Conservation (phyloP, 163 green algal genomes). For the Scenedesmus sp. region DNA sequence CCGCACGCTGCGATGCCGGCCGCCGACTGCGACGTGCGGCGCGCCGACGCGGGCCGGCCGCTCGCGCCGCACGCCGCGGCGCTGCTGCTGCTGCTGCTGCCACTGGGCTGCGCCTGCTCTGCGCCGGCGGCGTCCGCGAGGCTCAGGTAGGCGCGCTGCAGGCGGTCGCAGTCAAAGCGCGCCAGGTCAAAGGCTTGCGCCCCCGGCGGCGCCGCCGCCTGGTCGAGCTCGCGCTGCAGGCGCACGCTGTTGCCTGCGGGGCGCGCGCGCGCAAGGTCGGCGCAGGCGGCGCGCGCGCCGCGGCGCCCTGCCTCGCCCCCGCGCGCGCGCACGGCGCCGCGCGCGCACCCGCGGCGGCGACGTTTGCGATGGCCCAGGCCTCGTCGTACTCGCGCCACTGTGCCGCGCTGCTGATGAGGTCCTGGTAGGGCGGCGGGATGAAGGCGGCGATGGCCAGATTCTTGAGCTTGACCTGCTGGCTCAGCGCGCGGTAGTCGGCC, state of each 20-base stretch:
- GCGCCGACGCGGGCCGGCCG: constrained; percentile 8
- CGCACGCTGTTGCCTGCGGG: constrained; percentile 31
- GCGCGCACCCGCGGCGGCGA: constrained; percentile 27
- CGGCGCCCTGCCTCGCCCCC: not conserved
- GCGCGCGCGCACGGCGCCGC: not conserved
- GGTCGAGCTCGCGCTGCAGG: constrained; percentile 16
- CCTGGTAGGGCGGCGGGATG: constrained; percentile 83
- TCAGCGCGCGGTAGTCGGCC: constrained; percentile 76
- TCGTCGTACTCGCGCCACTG: constrained; percentile 60
- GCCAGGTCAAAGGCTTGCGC: constrained; percentile 3
- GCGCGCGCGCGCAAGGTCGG: not conserved
- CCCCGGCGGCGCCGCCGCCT: not conserved
- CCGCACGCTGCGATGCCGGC: not conserved
- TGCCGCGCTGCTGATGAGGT: constrained; percentile 79
- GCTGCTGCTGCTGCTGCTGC: not conserved
- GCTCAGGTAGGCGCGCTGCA: constrained; percentile 31
- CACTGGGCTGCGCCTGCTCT: too few relatives aligned
- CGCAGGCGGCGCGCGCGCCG: not conserved
- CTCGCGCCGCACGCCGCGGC: not conserved
- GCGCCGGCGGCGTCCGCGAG: constrained; percentile 1
- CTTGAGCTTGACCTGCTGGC: constrained; percentile 81
- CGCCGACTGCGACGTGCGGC: constrained; percentile 27
- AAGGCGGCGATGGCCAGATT: constrained; percentile 85
- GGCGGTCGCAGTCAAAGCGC: constrained; percentile 16
- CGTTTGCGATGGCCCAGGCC: constrained; percentile 36